Evolutionary conservation across 495 filamentous ascomycete species (phyloP), one percentile per base, ranked within the genome.

Genomic region (Echria macrotheca): DNA sequence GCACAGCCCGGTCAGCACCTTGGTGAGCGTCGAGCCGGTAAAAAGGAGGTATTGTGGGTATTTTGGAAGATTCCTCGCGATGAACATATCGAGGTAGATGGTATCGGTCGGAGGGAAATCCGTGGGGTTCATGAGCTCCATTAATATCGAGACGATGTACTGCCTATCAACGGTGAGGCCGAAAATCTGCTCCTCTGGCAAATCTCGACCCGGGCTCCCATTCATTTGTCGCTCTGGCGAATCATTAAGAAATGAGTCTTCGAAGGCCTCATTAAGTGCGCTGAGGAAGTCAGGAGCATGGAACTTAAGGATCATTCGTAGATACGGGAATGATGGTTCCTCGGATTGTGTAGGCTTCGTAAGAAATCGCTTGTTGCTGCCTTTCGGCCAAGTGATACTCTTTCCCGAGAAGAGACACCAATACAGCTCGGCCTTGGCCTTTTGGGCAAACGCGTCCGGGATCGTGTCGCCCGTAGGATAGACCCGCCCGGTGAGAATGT

Each of bases 51-150:
- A 96, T 63, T 96, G 91, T 4, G 88, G 90, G 61, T 95, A 98
- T 67, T 97, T 98, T 2, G 93, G 88, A 12, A 97, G 76, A 57
- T 95, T 98, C 48, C 93, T 84, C 36, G 93, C 91, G 63, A 97
- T 82, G 60, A 98, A 97, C 88, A 98, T 98, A 63, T 98, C 85
- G 26, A 98, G 76, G 65, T 94, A 97, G 48, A 98, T 87, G 21
- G 85, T 89, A 64, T 96, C 88, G 49, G 85, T 78, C n/a, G 80
- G 58, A 3, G 79, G 75, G 59, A 94, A 96, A 8, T 81, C 79
- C 12, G 72, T 60, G 8, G 80, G 65, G 43, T 79, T 82, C 87
- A 97, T 93, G 21, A 96, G 81, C 60, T 95, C 89, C 21, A 95
- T 74, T 44, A 98, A 66, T 32, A 96, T 93, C 40, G 83, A 91